Evolutionary conservation across 2,329 filamentous ascomycete species (phyloP), one percentile per base, ranked within the genome.

Genomic region (Diaporthe batatas): DNA sequence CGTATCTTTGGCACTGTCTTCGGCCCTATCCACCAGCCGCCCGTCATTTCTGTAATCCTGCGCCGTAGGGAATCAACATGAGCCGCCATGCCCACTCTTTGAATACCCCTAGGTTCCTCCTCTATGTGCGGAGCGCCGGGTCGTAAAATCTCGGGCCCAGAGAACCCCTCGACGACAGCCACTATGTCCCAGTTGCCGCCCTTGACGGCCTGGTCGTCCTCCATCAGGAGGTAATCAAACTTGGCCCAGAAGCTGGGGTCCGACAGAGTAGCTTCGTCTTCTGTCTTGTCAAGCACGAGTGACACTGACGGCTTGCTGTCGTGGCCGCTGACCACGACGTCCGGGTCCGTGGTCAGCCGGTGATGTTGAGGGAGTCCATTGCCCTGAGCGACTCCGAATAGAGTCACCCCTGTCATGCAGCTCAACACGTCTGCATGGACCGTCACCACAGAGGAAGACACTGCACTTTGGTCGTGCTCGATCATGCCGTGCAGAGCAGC

Each of bases 331-430:
- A 44, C 36, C n/a, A 65, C 68, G 11, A 65, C 44, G 6, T 55
- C 34, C 18, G 71, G 32, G 12, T 77, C 67, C 57, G 84, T 75
- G 10, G 82, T 76, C 11, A 84, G 69, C 36, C 70, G 49, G 29
- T 74, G 73, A 10, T 72, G 68, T 68, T 72, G 72, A n/a, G 81
- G 80, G 65, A 85, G 76, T 14, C 83, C 80, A 12, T 81, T 76
- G 59, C 82, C 81, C 23, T 75, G 76, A 10, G 76, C 76, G 75
- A 90, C 87, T 23, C 88, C 87, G 76, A 93, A 93, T 68, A 91
- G 88, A 3, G 91, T 92, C 12, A 92, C 87, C 68, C 91, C 91
- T 39, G 91, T 93, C 91, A 93, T 93, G 83, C 91, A 93, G 64
- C 89, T 88, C 14, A 91, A 83, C 16, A 92, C 89, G 77, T 93